Evolutionary conservation across 1,284 basidiomycete species (phyloP).

Genomic region (Apiotrichum veenhuisii): DNA sequence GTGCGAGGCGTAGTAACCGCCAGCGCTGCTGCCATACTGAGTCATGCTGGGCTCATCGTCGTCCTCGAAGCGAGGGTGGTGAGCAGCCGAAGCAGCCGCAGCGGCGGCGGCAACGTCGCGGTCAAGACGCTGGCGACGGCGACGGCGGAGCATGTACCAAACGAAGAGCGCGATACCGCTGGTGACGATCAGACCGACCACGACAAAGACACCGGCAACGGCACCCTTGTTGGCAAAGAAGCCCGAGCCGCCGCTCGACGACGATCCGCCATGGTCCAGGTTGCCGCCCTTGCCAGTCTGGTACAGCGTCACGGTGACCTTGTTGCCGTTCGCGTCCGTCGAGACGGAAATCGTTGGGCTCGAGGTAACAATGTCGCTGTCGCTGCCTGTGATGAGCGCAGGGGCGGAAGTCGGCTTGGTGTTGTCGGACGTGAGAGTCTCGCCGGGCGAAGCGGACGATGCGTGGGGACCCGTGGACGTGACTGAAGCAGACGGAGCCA

Average conservation of each 20-base stretch:
- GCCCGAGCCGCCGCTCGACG: conserved; percentile 17
- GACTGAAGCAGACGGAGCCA: neutral
- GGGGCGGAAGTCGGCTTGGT: neutral
- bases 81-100: conserved; percentile 46
- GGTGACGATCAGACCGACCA: conserved; percentile 46
- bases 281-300: conserved; percentile 27
- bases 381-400: conserved; percentile 5
- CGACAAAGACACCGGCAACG: conserved; percentile 50
- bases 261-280: conserved; percentile 14
- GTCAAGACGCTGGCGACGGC: conserved; percentile 47
- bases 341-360: neutral
- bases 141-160: conserved; percentile 45
- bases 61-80: conserved; percentile 40
- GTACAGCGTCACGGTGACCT: conserved; percentile 41
- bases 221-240: conserved; percentile 51
- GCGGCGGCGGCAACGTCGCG: conserved; percentile 51
- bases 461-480: neutral
- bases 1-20: conserved; percentile 41
- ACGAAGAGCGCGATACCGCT: conserved; percentile 43
- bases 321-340: conserved; percentile 12
- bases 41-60: conserved; percentile 48
- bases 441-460: neutral
- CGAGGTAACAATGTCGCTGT: neutral
- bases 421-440: neutral
- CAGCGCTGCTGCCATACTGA: conserved; percentile 30